phyloP scores from a whole-genome alignment of 768 basidiomycete genomes.

The Russula olivacea region DNA sequence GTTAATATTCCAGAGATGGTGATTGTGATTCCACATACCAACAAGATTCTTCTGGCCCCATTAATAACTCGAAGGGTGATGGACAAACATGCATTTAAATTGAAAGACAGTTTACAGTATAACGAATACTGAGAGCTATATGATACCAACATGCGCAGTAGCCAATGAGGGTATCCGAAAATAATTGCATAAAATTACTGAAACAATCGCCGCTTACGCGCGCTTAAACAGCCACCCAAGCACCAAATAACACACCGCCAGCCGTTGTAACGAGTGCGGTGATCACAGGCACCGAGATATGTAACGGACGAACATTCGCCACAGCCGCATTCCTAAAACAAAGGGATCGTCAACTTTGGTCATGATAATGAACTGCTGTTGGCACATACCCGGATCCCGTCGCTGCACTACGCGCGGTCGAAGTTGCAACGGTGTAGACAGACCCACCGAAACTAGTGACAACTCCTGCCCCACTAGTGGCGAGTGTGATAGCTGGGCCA shows the following conservation, averaged over 20 bases:
- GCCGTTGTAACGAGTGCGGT: slow-evolving; percentile 17
- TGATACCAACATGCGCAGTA: not conserved
- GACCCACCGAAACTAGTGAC: slow-evolving; percentile 23
- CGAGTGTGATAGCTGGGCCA: slow-evolving; percentile 22
- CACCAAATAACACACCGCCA: slow-evolving; percentile 21
- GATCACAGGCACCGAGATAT: slow-evolving; percentile 5
- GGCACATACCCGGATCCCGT: not conserved
- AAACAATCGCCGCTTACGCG: not conserved
- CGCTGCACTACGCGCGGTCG: not conserved
- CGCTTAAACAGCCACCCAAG: slow-evolving; percentile 18
- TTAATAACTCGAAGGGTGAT: too few relatives aligned
- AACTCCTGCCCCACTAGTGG: slow-evolving; percentile 16
- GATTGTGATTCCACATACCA: too few relatives aligned
- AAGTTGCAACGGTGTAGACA: slow-evolving; percentile 22
- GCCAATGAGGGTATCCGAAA: not conserved
- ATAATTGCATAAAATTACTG: not conserved
- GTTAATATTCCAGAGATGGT: too few relatives aligned
- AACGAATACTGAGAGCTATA: too few relatives aligned
- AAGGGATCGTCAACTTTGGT: not conserved
- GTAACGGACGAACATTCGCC: slow-evolving; percentile 2
- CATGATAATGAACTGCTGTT: too few relatives aligned
- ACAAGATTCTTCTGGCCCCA: too few relatives aligned
- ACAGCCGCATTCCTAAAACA: slow-evolving; percentile 1
- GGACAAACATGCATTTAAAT: too few relatives aligned
- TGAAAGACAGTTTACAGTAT: too few relatives aligned